Evolutionary conservation across 225 moss, liverwort and hornwort species (phyloP).

Genomic region (Physcomitrellopsis africana): DNA sequence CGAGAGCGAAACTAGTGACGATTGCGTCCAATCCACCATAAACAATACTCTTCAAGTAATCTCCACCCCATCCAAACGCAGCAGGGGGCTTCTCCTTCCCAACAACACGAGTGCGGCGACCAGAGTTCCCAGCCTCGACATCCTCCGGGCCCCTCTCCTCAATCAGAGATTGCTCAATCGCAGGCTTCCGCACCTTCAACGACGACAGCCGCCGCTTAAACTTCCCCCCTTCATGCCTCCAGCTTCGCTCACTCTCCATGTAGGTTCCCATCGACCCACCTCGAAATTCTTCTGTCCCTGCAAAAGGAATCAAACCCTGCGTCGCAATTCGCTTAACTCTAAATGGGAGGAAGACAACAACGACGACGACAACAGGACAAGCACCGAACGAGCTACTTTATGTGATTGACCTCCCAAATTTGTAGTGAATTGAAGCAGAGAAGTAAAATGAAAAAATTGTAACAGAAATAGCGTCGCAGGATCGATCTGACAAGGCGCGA

Average conservation of each 20-base stretch:
- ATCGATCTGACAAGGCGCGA: too few relatives aligned
- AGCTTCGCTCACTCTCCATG: constrained; percentile 54
- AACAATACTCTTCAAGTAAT: constrained; percentile 88
- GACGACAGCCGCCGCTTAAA: constrained; percentile 57
- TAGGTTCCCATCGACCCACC: not conserved
- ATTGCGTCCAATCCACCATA: constrained; percentile 98
- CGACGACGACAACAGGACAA: too few relatives aligned
- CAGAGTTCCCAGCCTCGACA: constrained; percentile 36
- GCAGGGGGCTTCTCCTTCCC: constrained; percentile 44
- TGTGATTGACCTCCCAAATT: too few relatives aligned
- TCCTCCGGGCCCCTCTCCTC: constrained; percentile 26
- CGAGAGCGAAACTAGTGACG: constrained; percentile 93
- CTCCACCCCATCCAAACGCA: constrained; percentile 58
- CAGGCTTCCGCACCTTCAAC: constrained; percentile 8
- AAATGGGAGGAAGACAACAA: too few relatives aligned
- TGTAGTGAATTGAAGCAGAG: too few relatives aligned
- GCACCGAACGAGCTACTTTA: too few relatives aligned
- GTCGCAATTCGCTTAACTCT: too few relatives aligned
- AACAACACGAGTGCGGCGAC: constrained; percentile 25
- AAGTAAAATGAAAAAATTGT: too few relatives aligned
- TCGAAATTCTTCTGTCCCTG: not conserved
- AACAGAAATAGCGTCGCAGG: too few relatives aligned
- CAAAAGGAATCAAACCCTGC: too few relatives aligned
- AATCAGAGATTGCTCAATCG: constrained; percentile 52
- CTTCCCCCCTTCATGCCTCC: constrained; percentile 72